Percentiles rank a stretch among this genome's conserved stretches.
Conservation (phyloP, 495 filamentous ascomycete species). For the Penicillium steckii region DNA sequence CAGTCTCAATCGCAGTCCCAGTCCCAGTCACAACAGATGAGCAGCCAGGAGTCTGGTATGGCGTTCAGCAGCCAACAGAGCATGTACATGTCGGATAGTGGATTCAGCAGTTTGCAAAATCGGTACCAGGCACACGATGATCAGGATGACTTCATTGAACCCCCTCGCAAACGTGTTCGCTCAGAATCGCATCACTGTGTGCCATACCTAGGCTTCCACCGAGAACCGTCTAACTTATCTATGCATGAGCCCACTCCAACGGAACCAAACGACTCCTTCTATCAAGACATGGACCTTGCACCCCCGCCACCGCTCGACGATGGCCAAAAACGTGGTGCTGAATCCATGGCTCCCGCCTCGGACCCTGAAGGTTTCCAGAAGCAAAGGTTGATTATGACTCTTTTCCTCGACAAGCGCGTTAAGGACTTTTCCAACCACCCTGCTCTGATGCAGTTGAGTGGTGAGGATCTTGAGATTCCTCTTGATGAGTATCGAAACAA, state of each 20-base stretch:
- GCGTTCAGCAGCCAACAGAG: conserved; percentile 65
- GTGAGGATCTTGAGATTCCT: conserved; percentile 83
- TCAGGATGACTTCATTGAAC: conserved; percentile 64
- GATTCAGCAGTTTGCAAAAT: conserved; percentile 55
- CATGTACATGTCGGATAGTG: conserved; percentile 63
- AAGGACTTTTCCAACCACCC: conserved; percentile 65
- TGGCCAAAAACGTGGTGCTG: conserved; percentile 56
- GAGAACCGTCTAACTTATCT: conserved; percentile 41
- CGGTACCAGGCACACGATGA: conserved; percentile 46
- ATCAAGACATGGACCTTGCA: conserved; percentile 56
- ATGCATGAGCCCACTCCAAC: conserved; percentile 67
- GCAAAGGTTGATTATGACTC: conserved; percentile 75
- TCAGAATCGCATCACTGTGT: conserved; percentile 47
- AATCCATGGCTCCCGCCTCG: conserved; percentile 66
- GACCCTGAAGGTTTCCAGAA: conserved; percentile 69
- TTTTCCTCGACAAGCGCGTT: conserved; percentile 72
- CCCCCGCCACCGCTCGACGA: conserved; percentile 48
- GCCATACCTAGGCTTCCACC: conserved; percentile 36
- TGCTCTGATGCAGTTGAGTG: conserved; percentile 67
- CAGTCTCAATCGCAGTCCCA: neutral
- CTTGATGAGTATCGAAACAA: conserved; percentile 85
- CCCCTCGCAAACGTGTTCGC: conserved; percentile 79
- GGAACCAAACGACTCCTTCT: conserved; percentile 83
- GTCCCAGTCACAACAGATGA: conserved; percentile 50
- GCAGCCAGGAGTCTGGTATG: conserved; percentile 61